Evolutionary conservation across 2,329 filamentous ascomycete species (phyloP).

Genomic region (Fusarium sarcochroum): DNA sequence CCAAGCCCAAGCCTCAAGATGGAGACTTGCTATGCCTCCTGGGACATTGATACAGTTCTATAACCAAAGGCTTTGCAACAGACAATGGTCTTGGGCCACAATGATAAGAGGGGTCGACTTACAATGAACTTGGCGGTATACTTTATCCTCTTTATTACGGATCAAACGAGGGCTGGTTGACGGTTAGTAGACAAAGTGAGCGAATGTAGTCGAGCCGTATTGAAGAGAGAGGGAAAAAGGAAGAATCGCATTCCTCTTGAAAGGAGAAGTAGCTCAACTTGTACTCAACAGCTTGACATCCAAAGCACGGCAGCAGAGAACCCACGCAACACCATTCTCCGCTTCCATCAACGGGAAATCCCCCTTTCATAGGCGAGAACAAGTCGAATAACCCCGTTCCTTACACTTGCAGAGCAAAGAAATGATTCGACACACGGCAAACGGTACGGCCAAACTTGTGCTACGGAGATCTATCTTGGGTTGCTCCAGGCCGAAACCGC

Average conservation of each 20-base stretch:
- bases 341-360: constrained; percentile 6
- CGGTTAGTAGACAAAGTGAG: background rate
- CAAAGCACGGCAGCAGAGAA: constrained; percentile 27
- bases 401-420: constrained; percentile 11
- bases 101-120: constrained; percentile 10
- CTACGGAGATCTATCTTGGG: constrained; percentile 32
- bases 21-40: too few relatives aligned
- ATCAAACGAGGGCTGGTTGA: constrained; percentile 18
- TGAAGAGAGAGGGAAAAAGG: background rate
- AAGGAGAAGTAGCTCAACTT: constrained; percentile 34
- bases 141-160: constrained; percentile 1
- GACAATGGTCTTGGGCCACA: background rate
- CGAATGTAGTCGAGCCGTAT: background rate
- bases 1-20: too few relatives aligned
- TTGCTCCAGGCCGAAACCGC: constrained; percentile 31
- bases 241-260: background rate
- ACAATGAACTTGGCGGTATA: constrained; percentile 1
- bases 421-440: constrained; percentile 39
- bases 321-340: constrained; percentile 22
- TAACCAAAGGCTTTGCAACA: background rate
- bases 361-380: constrained; percentile 22
- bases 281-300: constrained; percentile 29
- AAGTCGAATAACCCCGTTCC: constrained; percentile 15
- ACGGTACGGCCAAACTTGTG: constrained; percentile 39
- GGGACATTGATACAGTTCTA: background rate